phyloP scores from a whole-genome alignment of 176 grass and related monocot species.

The Carex pumila region DNA sequence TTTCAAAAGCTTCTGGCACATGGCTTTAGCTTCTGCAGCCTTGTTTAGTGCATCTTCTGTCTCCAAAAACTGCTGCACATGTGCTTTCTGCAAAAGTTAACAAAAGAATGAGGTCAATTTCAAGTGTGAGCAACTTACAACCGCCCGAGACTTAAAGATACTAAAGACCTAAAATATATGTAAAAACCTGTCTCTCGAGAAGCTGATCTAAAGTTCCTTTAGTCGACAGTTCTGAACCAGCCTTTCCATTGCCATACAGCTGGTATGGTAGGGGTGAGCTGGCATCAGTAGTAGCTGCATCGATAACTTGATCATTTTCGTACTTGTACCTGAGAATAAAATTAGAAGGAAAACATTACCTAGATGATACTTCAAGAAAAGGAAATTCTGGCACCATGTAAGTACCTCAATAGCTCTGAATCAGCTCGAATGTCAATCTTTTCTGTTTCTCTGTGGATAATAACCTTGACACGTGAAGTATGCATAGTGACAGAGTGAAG shows the following conservation, averaged over 20 bases:
- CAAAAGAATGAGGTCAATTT: constrained; percentile 26
- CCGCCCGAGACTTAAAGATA: neutral
- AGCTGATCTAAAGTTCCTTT: constrained; percentile 94
- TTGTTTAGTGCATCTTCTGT: constrained; percentile 99
- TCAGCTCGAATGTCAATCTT: constrained; percentile 92
- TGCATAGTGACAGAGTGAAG: constrained; percentile 72
- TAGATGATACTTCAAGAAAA: neutral
- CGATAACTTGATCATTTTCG: constrained; percentile 94
- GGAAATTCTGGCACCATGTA: neutral
- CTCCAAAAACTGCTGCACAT: constrained; percentile 97
- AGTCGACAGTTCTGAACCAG: constrained; percentile 69
- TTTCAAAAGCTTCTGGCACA: constrained; percentile 87
- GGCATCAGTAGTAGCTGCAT: constrained; percentile 92
- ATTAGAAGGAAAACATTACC: neutral
- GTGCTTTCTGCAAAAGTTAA: constrained; percentile 80
- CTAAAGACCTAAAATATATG: constrained; percentile 2
- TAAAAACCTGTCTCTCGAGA: constrained; percentile 93
- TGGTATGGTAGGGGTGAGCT: constrained; percentile 98
- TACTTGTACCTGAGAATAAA: constrained; percentile 91
- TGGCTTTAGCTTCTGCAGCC: constrained; percentile 88
- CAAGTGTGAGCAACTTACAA: neutral
- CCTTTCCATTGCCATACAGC: constrained; percentile 94
- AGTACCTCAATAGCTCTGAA: constrained; percentile 93
- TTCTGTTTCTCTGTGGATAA: constrained; percentile 89
- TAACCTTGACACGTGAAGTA: constrained; percentile 53